Evolutionary conservation across 495 filamentous ascomycete species (phyloP).

Genomic region (Penicillium verhagenii): DNA sequence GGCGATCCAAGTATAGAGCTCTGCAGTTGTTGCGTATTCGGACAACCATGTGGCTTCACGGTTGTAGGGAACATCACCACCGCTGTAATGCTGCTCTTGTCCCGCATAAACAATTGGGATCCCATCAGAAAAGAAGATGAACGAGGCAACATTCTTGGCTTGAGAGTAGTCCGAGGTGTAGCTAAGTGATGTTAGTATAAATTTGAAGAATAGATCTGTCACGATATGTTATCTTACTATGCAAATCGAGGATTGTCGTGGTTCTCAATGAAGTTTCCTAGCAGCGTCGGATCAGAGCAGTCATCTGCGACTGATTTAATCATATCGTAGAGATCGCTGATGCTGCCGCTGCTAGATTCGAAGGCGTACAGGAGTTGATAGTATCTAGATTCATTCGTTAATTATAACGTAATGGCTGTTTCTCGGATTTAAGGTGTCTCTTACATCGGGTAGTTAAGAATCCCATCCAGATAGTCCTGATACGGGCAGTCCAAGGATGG

Average conservation of each 20-base stretch:
- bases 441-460: conserved; percentile 64
- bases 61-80: conserved; percentile 62
- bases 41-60: conserved; percentile 77
- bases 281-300: conserved; percentile 61
- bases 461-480: conserved; percentile 56
- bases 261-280: conserved; percentile 78
- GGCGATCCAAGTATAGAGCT: conserved; percentile 61
- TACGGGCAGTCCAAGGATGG: conserved; percentile 62
- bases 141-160: conserved; percentile 68
- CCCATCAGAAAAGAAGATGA: conserved; percentile 66
- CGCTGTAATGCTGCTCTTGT: conserved; percentile 72
- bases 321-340: conserved; percentile 58
- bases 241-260: conserved; percentile 73
- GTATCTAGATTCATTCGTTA: conserved; percentile 26
- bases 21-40: conserved; percentile 55
- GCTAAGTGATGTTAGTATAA: conserved; percentile 24
- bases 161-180: conserved; percentile 49
- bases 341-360: conserved; percentile 55
- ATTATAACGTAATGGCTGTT: not conserved
- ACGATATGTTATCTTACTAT: conserved; percentile 33
- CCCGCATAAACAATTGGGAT: conserved; percentile 67
- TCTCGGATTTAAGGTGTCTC: not conserved
- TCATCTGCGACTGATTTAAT: conserved; percentile 51
- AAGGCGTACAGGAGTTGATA: conserved; percentile 64
- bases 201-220: not conserved